phyloP scores from a whole-genome alignment of 2,329 filamentous ascomycete species.

The Tolypocladium cylindrosporum region DNA sequence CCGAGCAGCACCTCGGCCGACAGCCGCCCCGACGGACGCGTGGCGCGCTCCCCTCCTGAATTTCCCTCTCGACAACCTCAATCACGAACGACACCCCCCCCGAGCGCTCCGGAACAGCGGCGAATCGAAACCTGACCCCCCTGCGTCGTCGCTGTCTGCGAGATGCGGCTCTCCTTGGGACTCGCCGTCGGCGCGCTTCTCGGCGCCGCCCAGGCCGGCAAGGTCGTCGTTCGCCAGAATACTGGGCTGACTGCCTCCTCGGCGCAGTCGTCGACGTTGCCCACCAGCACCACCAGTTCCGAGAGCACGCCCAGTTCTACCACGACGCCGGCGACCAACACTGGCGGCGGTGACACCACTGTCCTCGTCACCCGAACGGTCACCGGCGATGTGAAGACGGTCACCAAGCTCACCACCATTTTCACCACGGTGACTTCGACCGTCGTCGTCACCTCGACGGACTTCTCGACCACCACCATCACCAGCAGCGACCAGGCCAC shows the following conservation, averaged over 20 bases:
- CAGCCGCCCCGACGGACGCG: background rate
- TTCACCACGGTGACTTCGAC: constrained; percentile 19
- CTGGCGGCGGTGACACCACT: constrained; percentile 9
- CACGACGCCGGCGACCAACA: background rate
- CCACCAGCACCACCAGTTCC: background rate
- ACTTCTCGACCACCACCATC: constrained; percentile 25
- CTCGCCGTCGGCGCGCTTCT: constrained; percentile 13
- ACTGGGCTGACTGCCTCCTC: background rate
- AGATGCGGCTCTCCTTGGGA: constrained; percentile 12
- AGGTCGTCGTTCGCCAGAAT: constrained; percentile 6
- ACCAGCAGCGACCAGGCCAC: constrained; percentile 23
- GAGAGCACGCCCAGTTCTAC: background rate
- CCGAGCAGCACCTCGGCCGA: background rate
- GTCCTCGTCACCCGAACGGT: constrained; percentile 20
- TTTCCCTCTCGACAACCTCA: background rate
- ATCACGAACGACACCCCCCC: too few relatives aligned
- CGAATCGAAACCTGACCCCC: background rate
- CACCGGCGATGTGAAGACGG: constrained; percentile 14
- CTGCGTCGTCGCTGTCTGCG: background rate
- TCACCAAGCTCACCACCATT: constrained; percentile 19
- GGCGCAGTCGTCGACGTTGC: background rate
- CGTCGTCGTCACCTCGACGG: constrained; percentile 22
- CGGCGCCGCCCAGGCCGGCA: constrained; percentile 7
- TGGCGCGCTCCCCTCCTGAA: background rate
- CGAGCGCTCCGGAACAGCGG: background rate